Evolutionary conservation across 257 asterid genomes (phyloP), one percentile per base, ranked within the genome.

Genomic region (Datura wrightii): DNA sequence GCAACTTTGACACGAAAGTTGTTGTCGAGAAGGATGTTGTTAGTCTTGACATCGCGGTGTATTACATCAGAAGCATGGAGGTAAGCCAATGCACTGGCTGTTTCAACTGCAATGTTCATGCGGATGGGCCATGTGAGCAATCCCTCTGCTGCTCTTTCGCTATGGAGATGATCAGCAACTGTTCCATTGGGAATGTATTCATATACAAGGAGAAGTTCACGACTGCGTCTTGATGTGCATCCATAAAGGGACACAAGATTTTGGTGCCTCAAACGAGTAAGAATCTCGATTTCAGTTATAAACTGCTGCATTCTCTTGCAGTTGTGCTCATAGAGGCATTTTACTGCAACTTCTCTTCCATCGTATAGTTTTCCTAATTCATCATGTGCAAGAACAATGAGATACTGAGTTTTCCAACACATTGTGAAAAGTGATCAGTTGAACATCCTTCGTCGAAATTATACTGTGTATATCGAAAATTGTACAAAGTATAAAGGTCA

Each of bases 331-430:
- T 81, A 81, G 24, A 81, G 39, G 31, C 84, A 65, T 50, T 81
- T 81, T 50, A 81, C 84, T n/a, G 72, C 72, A 13, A 81, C 84
- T 60, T 81, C 84, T 41, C 84, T 39, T 81, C 84, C 84, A 81
- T 81, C 84, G 36, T 63, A 63, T 6, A 58, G 60, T 19, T 81
- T 60, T 10, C 84, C 76, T 81, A 39, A 44, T 19, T 39, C 55
- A 78, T 7, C 31, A 78, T 8, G 44, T 52, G 63, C 0, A 76
- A 52, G 8, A 78, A 78, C 63, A 78, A 78, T 78, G 54, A 72
- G 34, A 58, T 37, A 50, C 83, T 58, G 34, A 78, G 48, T 31
- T 14, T 50, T 37, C 56, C 14, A 9, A 65, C 78, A 16, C 10
- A 66, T 36, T 16, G 46, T 14, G 74, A 66, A 36, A 37, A 39